Percentiles rank a stretch among this genome's conserved stretches.
Conservation (phyloP, 768 basidiomycete genomes). For the Termitomyces sp. region DNA sequence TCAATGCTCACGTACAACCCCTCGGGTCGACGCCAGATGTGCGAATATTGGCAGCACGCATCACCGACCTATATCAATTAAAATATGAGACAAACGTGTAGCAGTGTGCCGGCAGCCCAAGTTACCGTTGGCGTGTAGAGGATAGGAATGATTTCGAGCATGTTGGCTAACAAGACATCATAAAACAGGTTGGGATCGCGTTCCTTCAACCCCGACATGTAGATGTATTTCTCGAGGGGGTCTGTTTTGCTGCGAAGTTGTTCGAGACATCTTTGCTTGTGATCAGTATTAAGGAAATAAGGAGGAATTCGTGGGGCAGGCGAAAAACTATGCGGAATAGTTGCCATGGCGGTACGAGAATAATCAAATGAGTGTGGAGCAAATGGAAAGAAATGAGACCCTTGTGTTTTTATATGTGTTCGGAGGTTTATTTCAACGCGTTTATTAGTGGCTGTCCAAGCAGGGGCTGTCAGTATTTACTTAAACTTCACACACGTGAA, state of each 20-base stretch:
- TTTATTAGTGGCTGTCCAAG: not conserved
- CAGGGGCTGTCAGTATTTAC: not conserved
- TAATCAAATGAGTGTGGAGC: not conserved
- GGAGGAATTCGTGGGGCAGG: constrained; percentile 35
- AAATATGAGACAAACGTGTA: constrained; percentile 10
- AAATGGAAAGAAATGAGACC: not conserved
- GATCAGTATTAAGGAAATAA: constrained; percentile 42
- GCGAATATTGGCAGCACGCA: constrained; percentile 64
- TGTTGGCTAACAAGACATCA: constrained; percentile 51
- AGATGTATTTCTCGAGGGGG: constrained; percentile 66
- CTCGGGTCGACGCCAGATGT: constrained; percentile 62
- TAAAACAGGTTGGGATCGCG: constrained; percentile 66
- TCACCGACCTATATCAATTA: constrained; percentile 49
- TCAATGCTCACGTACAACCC: constrained; percentile 58
- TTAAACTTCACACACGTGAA: constrained; percentile 23
- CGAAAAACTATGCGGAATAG: not conserved
- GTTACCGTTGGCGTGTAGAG: constrained; percentile 70
- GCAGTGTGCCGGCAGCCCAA: constrained; percentile 1
- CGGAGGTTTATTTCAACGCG: not conserved
- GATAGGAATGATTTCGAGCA: constrained; percentile 64
- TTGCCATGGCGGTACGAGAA: constrained; percentile 1
- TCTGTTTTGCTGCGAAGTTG: constrained; percentile 53
- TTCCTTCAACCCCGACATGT: constrained; percentile 56
- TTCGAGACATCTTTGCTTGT: constrained; percentile 47
- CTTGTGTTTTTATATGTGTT: constrained; percentile 5